Evolutionary conservation across 495 filamentous ascomycete species (phyloP).

Genomic region (Penicillium dipodomyicola): DNA sequence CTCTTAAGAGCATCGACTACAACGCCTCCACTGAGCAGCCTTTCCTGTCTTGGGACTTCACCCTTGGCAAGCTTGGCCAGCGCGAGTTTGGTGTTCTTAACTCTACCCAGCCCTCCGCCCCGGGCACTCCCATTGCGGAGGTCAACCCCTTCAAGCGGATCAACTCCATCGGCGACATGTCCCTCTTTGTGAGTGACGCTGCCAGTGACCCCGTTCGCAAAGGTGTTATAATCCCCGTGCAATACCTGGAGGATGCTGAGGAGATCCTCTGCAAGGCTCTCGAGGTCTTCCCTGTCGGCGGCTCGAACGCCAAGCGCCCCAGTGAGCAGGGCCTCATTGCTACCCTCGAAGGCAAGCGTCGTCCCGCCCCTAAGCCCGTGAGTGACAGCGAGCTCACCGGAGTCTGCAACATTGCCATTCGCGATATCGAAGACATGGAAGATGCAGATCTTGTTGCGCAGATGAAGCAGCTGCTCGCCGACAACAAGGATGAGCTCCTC

Average conservation of each 20-base stretch:
- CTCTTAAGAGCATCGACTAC: conserved; percentile 83
- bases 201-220: conserved; percentile 76
- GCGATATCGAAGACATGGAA: conserved; percentile 82
- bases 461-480: conserved; percentile 71
- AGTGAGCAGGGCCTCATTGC: conserved; percentile 58
- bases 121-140: conserved; percentile 72
- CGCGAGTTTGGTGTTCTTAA: conserved; percentile 80
- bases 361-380: conserved; percentile 51
- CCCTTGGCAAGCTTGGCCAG: conserved; percentile 85
- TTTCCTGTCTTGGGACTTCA: conserved; percentile 91
- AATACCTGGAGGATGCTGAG: conserved; percentile 90
- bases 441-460: conserved; percentile 76
- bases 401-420: conserved; percentile 87
- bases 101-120: conserved; percentile 75
- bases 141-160: conserved; percentile 71
- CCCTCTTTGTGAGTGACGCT: conserved; percentile 60
- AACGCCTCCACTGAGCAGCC: conserved; percentile 74
- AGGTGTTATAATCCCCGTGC: conserved; percentile 90
- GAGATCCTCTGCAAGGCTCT: conserved; percentile 78
- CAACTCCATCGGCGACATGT: conserved; percentile 94
- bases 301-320: conserved; percentile 40
- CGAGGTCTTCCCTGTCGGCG: conserved; percentile 67
- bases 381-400: conserved; percentile 77
- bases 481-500: conserved; percentile 79
- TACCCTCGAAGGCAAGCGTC: conserved; percentile 70